Conservation (phyloP, 257 asterid genomes). For the Lithospermum erythrorhizon region DNA sequence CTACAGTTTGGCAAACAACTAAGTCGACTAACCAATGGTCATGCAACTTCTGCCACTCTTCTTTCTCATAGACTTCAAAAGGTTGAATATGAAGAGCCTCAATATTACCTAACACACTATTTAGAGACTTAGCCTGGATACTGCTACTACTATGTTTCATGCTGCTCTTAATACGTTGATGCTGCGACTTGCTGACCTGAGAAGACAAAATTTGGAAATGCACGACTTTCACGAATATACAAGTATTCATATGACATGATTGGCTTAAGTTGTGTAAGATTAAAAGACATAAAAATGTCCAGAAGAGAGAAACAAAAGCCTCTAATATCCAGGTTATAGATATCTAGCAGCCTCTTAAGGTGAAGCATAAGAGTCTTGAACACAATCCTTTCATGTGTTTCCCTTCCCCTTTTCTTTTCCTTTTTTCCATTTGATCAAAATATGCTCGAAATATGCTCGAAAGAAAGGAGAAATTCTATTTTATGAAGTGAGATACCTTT, state of each 20-base stretch:
- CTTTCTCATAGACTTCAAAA: slow-evolving; percentile 84
- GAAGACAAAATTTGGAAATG: slow-evolving; percentile 6
- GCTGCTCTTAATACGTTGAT: slow-evolving; percentile 70
- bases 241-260: background rate
- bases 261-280: background rate
- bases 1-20: slow-evolving; percentile 12
- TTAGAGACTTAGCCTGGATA: slow-evolving; percentile 60
- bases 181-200: slow-evolving; percentile 91
- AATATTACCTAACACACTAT: slow-evolving; percentile 66
- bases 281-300: background rate
- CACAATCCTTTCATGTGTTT: background rate
- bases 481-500: slow-evolving; percentile 43
- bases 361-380: background rate
- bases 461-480: background rate
- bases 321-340: background rate
- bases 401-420: background rate
- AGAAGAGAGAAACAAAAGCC: background rate
- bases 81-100: slow-evolving; percentile 70
- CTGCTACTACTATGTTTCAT: slow-evolving; percentile 60
- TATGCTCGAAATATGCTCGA: slow-evolving; percentile 4
- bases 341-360: background rate
- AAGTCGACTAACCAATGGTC: slow-evolving; percentile 57
- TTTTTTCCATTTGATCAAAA: background rate
- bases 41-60: slow-evolving; percentile 75
- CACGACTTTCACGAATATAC: background rate